Evolutionary conservation across 106 monocot genomes (phyloP), one percentile per base, ranked within the genome.

Genomic region (Narthecium ossifragum): DNA sequence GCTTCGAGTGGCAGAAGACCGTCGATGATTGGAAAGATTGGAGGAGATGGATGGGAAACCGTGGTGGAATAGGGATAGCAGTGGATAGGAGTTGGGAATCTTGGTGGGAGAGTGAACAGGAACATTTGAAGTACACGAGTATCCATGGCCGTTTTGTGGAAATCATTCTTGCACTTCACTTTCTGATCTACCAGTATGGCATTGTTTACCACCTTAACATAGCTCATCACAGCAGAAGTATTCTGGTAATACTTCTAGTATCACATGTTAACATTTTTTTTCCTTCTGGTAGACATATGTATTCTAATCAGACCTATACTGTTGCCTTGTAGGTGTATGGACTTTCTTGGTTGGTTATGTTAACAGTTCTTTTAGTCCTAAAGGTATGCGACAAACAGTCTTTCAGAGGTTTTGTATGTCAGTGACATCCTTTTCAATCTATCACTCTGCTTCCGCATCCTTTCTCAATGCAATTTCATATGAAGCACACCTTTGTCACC

Each of bases 1-100:
- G 81, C n/a, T 93, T 93, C 38, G 93, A 93, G 63, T 93, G 93
- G 93, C 85, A 93, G 31, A 93, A 93, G 69, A 88, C 85, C 0
- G 93, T 93, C 14, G 82, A 85, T 40, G 93, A 93, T 45, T 93
- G 93, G 93, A 80, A 79, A 13, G 88, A 93, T 48, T 93, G 93
- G 93, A 85, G 71, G 34, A 88, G 68, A 24, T 93, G 93, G 93
- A 82, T 93, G 85, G 88, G 88, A 39, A 88, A 89, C 61, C 74
- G 85, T 18, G 93, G 93, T 12, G 88, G 93, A 4, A 93, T 93
- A 30, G 93, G 93, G 5, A 82, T 93, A 26, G 11, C 89, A 13
- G 33, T 38, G 7, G 72, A 93, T 26, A 75, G 63, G 33, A 93
- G 93, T 51, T 93, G 93, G 93, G 93, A 93, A 52, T 88, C 93